Evolutionary conservation across 2,329 filamentous ascomycete genomes (phyloP).

Genomic region (Fusarium graminum): DNA sequence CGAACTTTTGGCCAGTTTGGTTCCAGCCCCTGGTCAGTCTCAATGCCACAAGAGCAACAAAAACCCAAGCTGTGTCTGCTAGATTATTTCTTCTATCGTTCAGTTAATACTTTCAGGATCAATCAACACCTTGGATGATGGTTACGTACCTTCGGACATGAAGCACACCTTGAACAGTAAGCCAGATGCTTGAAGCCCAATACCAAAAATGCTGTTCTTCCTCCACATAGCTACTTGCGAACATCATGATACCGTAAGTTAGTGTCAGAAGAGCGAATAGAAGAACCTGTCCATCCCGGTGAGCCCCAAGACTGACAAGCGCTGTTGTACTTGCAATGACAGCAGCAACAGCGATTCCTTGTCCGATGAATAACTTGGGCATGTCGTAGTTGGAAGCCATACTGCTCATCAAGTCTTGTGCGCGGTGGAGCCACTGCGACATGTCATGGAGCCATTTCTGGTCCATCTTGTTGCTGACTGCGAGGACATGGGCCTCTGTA

Average conservation of each 20-base stretch:
- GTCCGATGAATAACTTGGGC: conserved; percentile 66
- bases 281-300: conserved; percentile 44
- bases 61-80: conserved; percentile 50
- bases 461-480: conserved; percentile 48
- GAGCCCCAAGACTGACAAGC: conserved; percentile 26
- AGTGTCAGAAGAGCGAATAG: conserved; percentile 67
- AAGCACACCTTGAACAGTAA: conserved; percentile 66
- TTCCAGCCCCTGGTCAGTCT: conserved; percentile 87
- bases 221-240: conserved; percentile 96
- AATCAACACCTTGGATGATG: too few relatives aligned
- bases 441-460: conserved; percentile 60
- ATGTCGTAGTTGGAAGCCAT: conserved; percentile 95
- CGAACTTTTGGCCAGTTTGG: conserved; percentile 96
- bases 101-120: conserved; percentile 15
- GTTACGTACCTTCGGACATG: conserved; percentile 57
- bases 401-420: conserved; percentile 85
- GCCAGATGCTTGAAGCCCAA: conserved; percentile 82
- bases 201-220: conserved; percentile 99
- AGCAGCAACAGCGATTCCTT: conserved; percentile 55
- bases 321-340: conserved; percentile 35
- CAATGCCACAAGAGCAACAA: conserved; percentile 69
- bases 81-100: conserved; percentile 47
- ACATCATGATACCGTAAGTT: conserved; percentile 90
- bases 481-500: conserved; percentile 43
- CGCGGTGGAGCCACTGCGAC: conserved; percentile 73